Evolutionary conservation across 495 filamentous ascomycete genomes (phyloP), one percentile per base, ranked within the genome.

Genomic region (Penicillium robsamsonii): DNA sequence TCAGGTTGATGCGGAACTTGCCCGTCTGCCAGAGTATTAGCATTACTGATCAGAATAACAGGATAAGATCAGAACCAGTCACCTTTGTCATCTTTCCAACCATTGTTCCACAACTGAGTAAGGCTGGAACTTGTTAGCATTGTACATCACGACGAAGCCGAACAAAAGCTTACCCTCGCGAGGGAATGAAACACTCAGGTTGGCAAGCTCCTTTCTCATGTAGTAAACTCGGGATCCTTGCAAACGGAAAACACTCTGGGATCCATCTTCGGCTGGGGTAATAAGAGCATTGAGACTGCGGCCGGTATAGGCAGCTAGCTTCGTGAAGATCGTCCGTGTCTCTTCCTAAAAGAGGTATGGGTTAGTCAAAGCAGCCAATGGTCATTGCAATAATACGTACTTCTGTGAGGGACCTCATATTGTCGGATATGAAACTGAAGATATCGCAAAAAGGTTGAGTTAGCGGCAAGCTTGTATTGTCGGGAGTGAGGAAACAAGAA

Each of bases 251-350:
- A 95, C 90, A 76, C 89, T 85, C 61, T 88, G 85, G 51, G 82
- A 72, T 64, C 85, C 77, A 66, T 87, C 82, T 52, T 88, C 79
- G 59, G 87, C 79, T 37, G 88, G 79, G 3, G 33, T 35, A 46
- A 46, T 43, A 15, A 53, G 42, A 25, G 50, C 17, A 18, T 53
- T 53, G 8, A 51, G 35, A 24, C 30, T 45, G 41, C 43, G 43
- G 49, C 91, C 90, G 27, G 87, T 90, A 74, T 93, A 94, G 59
- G 86, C 83, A 35, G 92, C 91, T 11, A 96, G 81, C 75, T 96
- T 96, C 41, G 81, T 72, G 73, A 96, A 93, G 38, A 52, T 38
- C 11, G 50, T 52, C 24, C 50, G 50, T 1, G 50, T 52, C 35
- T 52, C 50, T 42, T 52, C 50, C 45, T 47, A 18, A 31, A 12